Evolutionary conservation across 2,329 filamentous ascomycete genomes (phyloP).

Genomic region (Cladosporium phlei): DNA sequence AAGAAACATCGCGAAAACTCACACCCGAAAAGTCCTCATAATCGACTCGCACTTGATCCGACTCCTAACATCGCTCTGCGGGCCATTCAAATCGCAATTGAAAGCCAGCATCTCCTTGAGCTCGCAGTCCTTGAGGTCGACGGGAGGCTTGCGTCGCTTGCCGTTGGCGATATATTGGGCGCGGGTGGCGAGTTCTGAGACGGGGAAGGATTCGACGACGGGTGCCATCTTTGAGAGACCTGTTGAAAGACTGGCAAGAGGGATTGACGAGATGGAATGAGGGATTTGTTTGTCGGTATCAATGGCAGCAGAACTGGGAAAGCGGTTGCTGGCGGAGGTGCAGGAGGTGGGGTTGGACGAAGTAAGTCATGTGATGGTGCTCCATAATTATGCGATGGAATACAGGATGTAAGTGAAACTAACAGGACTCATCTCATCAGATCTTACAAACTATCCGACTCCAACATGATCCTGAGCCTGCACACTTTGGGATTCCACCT

Average conservation of each 20-base stretch:
- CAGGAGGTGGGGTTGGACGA: slow-evolving; percentile 47
- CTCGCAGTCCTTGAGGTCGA: slow-evolving; percentile 52
- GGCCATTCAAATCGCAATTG: slow-evolving; percentile 51
- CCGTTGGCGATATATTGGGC: slow-evolving; percentile 49
- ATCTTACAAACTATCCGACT: slow-evolving; percentile 37
- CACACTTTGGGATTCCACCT: slow-evolving; percentile 40
- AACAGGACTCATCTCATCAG: slow-evolving; percentile 30
- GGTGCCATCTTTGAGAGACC: slow-evolving; percentile 47
- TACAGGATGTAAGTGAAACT: slow-evolving; percentile 1
- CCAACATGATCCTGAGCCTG: slow-evolving; percentile 17
- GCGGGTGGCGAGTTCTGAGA: slow-evolving; percentile 47
- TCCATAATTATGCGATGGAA: neutral
- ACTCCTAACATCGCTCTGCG: slow-evolving; percentile 37
- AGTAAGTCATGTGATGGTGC: slow-evolving; percentile 35
- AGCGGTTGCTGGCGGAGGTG: slow-evolving; percentile 49
- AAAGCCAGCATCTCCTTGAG: slow-evolving; percentile 60
- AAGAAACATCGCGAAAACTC: slow-evolving; percentile 28
- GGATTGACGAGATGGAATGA: neutral
- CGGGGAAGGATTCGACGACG: slow-evolving; percentile 49
- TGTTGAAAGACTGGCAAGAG: too few relatives aligned
- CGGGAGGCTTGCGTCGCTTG: slow-evolving; percentile 49
- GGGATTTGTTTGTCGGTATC: slow-evolving; percentile 5
- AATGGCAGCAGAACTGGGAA: slow-evolving; percentile 47
- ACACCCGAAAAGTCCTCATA: slow-evolving; percentile 56
- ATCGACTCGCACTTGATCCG: slow-evolving; percentile 53